These are phyloP conservation scores for Mycena polygramma DNA, from an alignment of 768 basidiomycete species.

Conservation along the genomic window DNA sequence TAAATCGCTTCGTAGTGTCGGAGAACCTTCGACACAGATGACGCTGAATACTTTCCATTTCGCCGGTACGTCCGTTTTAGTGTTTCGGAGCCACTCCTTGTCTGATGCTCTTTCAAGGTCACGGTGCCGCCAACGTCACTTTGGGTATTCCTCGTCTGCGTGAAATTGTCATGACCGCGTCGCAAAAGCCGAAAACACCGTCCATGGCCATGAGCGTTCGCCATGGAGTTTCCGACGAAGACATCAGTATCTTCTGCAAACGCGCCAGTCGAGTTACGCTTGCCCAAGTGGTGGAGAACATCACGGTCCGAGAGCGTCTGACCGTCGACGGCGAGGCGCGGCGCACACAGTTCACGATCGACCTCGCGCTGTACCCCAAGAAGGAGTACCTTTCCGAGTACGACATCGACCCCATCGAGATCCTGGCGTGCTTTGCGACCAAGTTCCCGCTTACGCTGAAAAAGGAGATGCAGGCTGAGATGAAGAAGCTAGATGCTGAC, in stretches of 20 bases:
- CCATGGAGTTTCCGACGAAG: conserved; percentile 61
- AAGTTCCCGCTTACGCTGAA: conserved; percentile 86
- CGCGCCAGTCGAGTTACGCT: conserved; percentile 87
- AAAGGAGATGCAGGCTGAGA: conserved; percentile 87
- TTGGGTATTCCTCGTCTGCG: conserved; percentile 98
- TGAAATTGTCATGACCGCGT: conserved; percentile 99
- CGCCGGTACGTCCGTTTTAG: conserved; percentile 71
- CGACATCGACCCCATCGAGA: conserved; percentile 77
- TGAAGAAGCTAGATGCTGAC: conserved; percentile 87
- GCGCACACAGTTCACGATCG: conserved; percentile 83
- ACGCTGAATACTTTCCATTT: conserved; percentile 99
- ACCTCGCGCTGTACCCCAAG: conserved; percentile 87
- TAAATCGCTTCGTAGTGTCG: conserved; percentile 73
- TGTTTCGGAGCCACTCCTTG: not conserved
- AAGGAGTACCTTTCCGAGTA: conserved; percentile 89
- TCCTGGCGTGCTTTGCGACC: conserved; percentile 77
- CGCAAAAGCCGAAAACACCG: conserved; percentile 94
- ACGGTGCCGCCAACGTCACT: conserved; percentile 99
- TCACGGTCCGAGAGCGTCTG: conserved; percentile 85
- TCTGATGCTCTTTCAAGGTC: conserved; percentile 67
- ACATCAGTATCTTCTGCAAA: conserved; percentile 88
- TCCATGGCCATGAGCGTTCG: conserved; percentile 92
- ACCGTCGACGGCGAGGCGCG: conserved; percentile 76
- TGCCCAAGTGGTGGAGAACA: conserved; percentile 88
- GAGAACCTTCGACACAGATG: conserved; percentile 99